phyloP scores from a whole-genome alignment of 108 stramenopile genomes.

The Hondaea fermentalgiana region DNA sequence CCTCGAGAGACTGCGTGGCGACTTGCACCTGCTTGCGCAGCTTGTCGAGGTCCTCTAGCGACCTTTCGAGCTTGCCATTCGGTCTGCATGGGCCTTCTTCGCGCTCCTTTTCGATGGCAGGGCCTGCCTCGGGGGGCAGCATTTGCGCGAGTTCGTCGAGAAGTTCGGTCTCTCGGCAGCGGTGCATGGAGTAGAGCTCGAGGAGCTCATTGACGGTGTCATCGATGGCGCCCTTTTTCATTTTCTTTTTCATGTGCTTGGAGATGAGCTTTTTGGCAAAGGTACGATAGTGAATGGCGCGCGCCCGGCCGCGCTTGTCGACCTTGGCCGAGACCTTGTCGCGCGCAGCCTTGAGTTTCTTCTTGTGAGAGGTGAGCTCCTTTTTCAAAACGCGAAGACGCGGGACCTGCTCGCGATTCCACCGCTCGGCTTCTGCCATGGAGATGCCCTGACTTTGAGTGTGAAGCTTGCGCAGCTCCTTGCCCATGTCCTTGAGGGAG shows the following conservation, averaged over 20 bases:
- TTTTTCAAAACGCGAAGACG: background rate
- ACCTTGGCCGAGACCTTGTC: background rate
- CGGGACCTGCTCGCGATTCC: background rate
- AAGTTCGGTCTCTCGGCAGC: background rate
- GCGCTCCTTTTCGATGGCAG: background rate
- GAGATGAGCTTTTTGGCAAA: background rate
- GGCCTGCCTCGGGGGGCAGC: background rate
- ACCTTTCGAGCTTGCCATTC: background rate
- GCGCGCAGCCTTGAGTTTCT: background rate
- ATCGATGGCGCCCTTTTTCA: background rate
- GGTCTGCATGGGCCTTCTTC: background rate
- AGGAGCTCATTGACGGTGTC: background rate
- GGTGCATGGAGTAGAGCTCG: background rate
- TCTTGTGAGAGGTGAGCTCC: background rate
- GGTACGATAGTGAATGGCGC: background rate
- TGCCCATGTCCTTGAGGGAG: background rate
- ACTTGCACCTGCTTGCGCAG: background rate
- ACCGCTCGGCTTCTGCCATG: background rate
- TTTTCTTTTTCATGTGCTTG: background rate
- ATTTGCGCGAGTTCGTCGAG: background rate
- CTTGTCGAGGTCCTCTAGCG: background rate
- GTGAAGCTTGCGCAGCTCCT: background rate
- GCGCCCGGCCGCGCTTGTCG: background rate
- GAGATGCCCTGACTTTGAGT: background rate
- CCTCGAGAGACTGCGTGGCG: constrained; percentile 8